phyloP scores from a whole-genome alignment of 352 stramenopile species.

The Globisporangium parvum region DNA sequence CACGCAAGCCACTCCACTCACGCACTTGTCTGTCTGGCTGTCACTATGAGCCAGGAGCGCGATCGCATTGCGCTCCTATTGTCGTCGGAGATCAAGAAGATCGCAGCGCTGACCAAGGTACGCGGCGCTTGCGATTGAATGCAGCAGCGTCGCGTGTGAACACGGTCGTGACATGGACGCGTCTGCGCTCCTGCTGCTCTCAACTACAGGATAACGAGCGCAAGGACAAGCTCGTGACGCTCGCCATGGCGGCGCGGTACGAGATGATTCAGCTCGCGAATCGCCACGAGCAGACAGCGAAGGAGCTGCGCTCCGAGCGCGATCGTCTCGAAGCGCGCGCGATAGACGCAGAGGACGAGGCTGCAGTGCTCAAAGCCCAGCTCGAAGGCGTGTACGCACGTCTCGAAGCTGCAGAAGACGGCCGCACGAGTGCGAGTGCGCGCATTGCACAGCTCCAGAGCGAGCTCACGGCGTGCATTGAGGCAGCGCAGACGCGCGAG shows the following conservation, averaged over 20 bases:
- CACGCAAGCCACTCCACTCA: neutral
- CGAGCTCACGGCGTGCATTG: slow-evolving; percentile 23
- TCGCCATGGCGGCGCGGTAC: slow-evolving; percentile 73
- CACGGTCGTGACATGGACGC: neutral
- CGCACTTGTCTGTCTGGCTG: neutral
- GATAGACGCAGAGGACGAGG: slow-evolving; percentile 32
- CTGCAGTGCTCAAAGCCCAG: slow-evolving; percentile 29
- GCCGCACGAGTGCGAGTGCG: slow-evolving; percentile 15
- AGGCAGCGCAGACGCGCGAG: slow-evolving; percentile 29
- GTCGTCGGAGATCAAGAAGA: slow-evolving; percentile 69
- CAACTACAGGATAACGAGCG: slow-evolving; percentile 42
- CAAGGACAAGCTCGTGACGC: slow-evolving; percentile 67
- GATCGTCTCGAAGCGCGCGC: slow-evolving; percentile 17
- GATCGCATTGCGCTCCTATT: slow-evolving; percentile 44
- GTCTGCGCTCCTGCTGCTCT: neutral
- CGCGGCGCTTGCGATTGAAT: neutral
- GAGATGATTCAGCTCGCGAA: slow-evolving; percentile 59
- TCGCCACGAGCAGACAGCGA: slow-evolving; percentile 30
- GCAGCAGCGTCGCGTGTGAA: too few relatives aligned
- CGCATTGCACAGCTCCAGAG: slow-evolving; percentile 22
- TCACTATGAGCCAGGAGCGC: slow-evolving; percentile 28
- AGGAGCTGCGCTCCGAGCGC: slow-evolving; percentile 23
- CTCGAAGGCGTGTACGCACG: slow-evolving; percentile 41
- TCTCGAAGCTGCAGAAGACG: slow-evolving; percentile 30
- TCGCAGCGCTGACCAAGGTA: slow-evolving; percentile 60